Base-by-base conservation (phyloP, 1,284 basidiomycete species). In the Apiotrichum mycotoxinovorans region DNA sequence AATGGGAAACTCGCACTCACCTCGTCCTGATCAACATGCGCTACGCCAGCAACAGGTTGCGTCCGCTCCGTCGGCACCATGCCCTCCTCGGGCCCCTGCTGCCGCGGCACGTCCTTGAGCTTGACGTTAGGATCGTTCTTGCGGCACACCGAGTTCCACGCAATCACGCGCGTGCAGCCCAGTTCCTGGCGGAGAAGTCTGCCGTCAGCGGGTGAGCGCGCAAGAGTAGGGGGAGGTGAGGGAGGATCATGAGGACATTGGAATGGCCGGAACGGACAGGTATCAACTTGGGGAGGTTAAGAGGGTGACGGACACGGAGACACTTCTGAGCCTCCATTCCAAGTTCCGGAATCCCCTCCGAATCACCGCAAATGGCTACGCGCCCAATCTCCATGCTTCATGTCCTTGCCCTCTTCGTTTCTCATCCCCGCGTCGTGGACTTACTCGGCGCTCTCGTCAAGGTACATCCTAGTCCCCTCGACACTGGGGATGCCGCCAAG, bases 1-100 rank as follows among this genome's bases (percentile, higher is more conserved):
- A n/a, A n/a, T n/a, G n/a, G n/a, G n/a, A n/a, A n/a, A n/a, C 20
- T 22, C 22, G 4, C 43, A 45, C 44, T 45, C 44, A 66, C 65
- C 15, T 65, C 62, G 49, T 67, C 68, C 48, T 74, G 72, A 49
- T 74, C 72, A 20, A 74, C 64, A 54, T 73, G 72, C 1, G 72
- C 72, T 1, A 60, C 43, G 1, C 62, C 61, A 3, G 72, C 71
- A 5, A 63, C 54, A 0, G 68, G 70, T 40, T 71, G 68, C 25
- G 62, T 27, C 12, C 61, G 38, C 8, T 51, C 43, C 1, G 67
- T 57, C 11, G 69, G 68, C 15, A 64, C 46, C 46, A 62, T 64
- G 12, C 53, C 64, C 49, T 64, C 61, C 54, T 69, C 67, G 17
- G 67, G 65, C 5, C 22, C 64, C 56, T 67, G 40, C 45, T 69